Base-by-base conservation (phyloP, 2,329 filamentous ascomycete species). In the Claviceps purpurea region DNA sequence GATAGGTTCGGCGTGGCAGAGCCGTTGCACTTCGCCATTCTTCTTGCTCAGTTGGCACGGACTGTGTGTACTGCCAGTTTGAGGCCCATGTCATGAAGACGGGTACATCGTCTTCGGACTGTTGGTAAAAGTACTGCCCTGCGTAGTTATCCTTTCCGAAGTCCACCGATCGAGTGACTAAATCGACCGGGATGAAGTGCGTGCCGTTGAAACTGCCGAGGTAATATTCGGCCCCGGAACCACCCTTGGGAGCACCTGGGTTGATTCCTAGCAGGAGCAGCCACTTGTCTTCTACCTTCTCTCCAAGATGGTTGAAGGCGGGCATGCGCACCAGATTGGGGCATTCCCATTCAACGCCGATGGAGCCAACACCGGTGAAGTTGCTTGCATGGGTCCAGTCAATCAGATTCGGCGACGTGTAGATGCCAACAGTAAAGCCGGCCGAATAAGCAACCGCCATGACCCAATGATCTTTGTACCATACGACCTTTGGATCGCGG, bases 401-500 rank as follows among this genome's bases (percentile, higher is more conserved):
- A 26, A 26, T 8, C 7, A 26, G 6, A 7, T 26, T 26, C 2
- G 26, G 68, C 1, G 78, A 82, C 1, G 78, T 81, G 63, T 73
- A 84, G 55, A 85, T 72, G 16, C 76, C 78, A 45, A 85, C 69
- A 10, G 70, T 66, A 56, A 77, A 81, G 42, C 81, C 79, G 4
- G 58, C 55, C 0, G 64, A 49, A 52, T 77, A 81, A 0, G 79
- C 69, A 2, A 82, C 57, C 0, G 74, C 71, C 72, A 80, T 26
- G 26, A 26, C 26, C 26, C 26, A 26, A 26, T 26, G 26, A 26
- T 26, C 26, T 8, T 26, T 2, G 55, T 82, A 75, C 69, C 78
- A 78, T 46, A 81, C 69, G 2, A 84, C 79, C 58, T 84, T 81
- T 1, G 82, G 81, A 56, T 85, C 82, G 24, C 82, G 76, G 67